Percentiles rank a stretch among this genome's conserved stretches.
phyloP scores from a whole-genome alignment of 495 filamentous ascomycete genomes.

The Neurospora pannonica region DNA sequence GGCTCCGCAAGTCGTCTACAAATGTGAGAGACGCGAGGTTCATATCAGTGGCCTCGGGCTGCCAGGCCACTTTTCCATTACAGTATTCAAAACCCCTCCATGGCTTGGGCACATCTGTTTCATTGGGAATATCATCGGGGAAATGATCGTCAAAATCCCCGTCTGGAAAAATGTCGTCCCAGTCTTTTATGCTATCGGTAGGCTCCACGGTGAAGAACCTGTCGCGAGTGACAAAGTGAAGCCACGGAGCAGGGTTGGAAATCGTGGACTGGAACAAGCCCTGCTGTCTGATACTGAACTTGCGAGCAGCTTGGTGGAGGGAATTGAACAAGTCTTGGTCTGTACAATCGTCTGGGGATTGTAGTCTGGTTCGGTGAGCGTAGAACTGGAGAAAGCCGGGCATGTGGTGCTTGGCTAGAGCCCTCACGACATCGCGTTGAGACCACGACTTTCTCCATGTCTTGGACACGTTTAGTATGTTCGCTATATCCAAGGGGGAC shows the following conservation, averaged over 20 bases:
- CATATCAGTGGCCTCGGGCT: neutral
- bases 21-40: neutral
- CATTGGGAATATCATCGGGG: neutral
- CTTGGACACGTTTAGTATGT: slow-evolving; percentile 22
- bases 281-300: slow-evolving; percentile 3
- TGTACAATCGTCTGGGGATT: neutral
- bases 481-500: slow-evolving; percentile 9
- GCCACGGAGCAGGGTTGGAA: neutral
- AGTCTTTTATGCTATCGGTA: neutral
- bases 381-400: slow-evolving; percentile 12
- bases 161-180: neutral
- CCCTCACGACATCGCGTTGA: slow-evolving; percentile 9
- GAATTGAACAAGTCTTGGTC: neutral
- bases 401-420: slow-evolving; percentile 9
- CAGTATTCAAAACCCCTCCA: slow-evolving; percentile 6
- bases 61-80: slow-evolving; percentile 24
- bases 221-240: slow-evolving; percentile 1
- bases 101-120: too few species aligned
- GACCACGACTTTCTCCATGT: slow-evolving; percentile 21
- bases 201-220: neutral
- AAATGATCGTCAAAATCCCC: neutral
- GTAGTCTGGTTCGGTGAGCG: neutral
- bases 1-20: slow-evolving; percentile 20
- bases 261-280: slow-evolving; percentile 3
- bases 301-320: neutral